Percentiles rank a stretch among this genome's conserved stretches.
Evolutionary conservation across 306 rosid species (phyloP).

Genomic region (Gynostemma pentaphyllum): DNA sequence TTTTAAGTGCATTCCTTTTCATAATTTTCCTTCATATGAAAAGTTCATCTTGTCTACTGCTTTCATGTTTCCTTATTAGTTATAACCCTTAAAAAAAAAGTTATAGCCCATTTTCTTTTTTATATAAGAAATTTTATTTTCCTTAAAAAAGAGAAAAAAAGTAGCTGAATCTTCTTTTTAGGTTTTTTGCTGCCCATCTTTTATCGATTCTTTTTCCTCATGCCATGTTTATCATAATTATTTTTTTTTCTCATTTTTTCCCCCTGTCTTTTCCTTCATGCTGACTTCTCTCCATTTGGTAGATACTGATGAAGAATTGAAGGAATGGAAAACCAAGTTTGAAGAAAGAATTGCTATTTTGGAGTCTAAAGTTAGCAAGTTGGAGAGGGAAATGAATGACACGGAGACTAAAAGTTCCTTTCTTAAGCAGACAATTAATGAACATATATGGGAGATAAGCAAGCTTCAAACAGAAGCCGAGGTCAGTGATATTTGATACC

Average conservation of each 20-base stretch:
- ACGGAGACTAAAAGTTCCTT: constrained; percentile 23
- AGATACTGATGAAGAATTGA: constrained; percentile 88
- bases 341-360: constrained; percentile 59
- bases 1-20: not conserved
- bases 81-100: too few relatives aligned
- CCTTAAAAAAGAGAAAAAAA: not conserved
- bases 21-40: not conserved
- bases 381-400: constrained; percentile 68
- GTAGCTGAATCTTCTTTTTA: not conserved
- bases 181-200: not conserved
- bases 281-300: constrained; percentile 8
- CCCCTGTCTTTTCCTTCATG: not conserved
- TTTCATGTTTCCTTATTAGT: not conserved
- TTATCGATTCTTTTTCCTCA: not conserved
- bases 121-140: not conserved
- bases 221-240: not conserved
- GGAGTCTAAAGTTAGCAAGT: constrained; percentile 36
- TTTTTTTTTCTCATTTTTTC: not conserved
- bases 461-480: constrained; percentile 74
- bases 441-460: constrained; percentile 46
- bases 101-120: too few relatives aligned
- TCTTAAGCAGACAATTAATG: constrained; percentile 29
- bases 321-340: constrained; percentile 77
- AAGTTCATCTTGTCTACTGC: not conserved
- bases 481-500: constrained; percentile 31